Conservation (phyloP, 2,329 filamentous ascomycete species). For the Rhexocercosporidium sp. region DNA sequence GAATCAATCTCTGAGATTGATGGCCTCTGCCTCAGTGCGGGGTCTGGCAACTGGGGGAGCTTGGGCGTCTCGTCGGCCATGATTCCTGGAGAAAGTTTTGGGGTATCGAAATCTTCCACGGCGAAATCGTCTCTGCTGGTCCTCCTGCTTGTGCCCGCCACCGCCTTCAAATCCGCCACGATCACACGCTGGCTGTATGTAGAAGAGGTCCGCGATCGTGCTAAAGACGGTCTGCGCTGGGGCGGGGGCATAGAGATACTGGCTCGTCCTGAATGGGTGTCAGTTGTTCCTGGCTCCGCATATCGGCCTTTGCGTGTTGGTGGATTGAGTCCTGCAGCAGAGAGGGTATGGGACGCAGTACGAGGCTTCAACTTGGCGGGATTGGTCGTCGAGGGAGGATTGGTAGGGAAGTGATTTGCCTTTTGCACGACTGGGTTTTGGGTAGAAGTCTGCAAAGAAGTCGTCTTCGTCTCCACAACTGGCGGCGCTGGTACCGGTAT, state of each 20-base stretch:
- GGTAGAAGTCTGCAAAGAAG: slow-evolving; percentile 8
- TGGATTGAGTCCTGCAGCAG: slow-evolving; percentile 49
- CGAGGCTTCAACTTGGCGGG: slow-evolving; percentile 25
- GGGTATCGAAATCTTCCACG: slow-evolving; percentile 56
- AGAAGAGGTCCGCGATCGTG: slow-evolving; percentile 43
- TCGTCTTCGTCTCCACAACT: neutral
- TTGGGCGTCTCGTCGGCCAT: slow-evolving; percentile 37
- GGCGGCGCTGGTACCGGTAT: neutral
- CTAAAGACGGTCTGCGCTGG: slow-evolving; percentile 48
- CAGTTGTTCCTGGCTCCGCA: slow-evolving; percentile 63
- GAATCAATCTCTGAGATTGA: slow-evolving; percentile 58
- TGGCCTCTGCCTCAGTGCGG: slow-evolving; percentile 51
- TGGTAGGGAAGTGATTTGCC: neutral
- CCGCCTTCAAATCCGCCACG: slow-evolving; percentile 50
- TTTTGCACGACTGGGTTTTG: neutral
- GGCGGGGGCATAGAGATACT: slow-evolving; percentile 69
- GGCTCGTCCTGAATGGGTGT: slow-evolving; percentile 61
- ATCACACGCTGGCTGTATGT: slow-evolving; percentile 43
- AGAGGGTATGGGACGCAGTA: slow-evolving; percentile 47
- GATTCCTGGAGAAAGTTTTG: slow-evolving; percentile 48
- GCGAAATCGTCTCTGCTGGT: slow-evolving; percentile 47
- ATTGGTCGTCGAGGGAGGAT: neutral
- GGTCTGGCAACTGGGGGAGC: slow-evolving; percentile 50
- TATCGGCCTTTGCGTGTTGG: slow-evolving; percentile 57
- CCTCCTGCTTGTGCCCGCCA: slow-evolving; percentile 35